Base-by-base conservation (phyloP, 768 basidiomycete species). In the Pluteus cervinus region DNA sequence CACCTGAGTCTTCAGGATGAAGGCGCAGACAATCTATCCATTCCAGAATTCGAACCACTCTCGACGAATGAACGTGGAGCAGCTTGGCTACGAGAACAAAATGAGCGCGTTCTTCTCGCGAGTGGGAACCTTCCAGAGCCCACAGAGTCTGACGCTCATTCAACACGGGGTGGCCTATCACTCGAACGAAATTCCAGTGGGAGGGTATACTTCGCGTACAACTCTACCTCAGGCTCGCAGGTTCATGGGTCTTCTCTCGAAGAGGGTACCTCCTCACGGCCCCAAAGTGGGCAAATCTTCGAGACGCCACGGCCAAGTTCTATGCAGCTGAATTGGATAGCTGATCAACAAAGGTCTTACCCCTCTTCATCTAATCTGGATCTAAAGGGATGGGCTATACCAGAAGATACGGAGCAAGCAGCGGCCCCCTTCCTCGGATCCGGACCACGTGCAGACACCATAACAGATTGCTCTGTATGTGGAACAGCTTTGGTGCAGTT, bases 381-480 rank as follows among this genome's bases (percentile, higher is more conserved):
- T 57, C 54, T 15, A 31, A 52, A 32, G 47, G 54, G 28, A 26
- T 46, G 28, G 35, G 50, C 34, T 54, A 45, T 36, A 40, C 39
- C 45, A 49, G 44, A 45, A 37, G 46, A 58, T 57, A 23, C 63
- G 61, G 44, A 71, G 29, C 40, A 39, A 23, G 16, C 39, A 37
- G 7, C 20, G 36, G 14, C 29, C 16, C 15, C 37, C 31, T 33
- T 24, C 31, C 30, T 36, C 43, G 15, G 39, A 44, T 35, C 51
- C 60, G 18, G 62, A 64, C 73, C 81, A 15, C 75, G 81, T 7
- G 65, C 72, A 4, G 73, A 75, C 17, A 68, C 71, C 31, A 72
- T 86, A 12, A 89, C 90, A 1, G 75, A 78, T 33, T 97, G 93
- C 57, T 91, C 89, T 1, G 75, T 76, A 31, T 97, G 93, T 48